Evolutionary conservation across 495 filamentous ascomycete species (phyloP).

Genomic region (Jackrogersella multiformis): DNA sequence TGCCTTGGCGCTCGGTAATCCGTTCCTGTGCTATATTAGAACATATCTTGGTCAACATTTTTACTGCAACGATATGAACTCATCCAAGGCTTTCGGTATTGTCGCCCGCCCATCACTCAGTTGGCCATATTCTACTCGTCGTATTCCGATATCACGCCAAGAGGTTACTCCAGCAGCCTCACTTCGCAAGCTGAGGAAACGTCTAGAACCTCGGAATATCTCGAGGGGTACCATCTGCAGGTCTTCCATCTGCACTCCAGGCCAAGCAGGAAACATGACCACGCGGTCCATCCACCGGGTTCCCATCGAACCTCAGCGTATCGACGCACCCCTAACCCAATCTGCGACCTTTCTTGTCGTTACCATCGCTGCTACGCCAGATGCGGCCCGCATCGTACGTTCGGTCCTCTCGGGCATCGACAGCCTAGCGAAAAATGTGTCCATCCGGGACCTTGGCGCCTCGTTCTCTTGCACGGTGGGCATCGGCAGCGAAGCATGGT

Average conservation of each 20-base stretch:
- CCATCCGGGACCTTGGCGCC: slow-evolving; percentile 60
- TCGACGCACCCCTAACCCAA: slow-evolving; percentile 60
- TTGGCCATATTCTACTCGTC: not conserved
- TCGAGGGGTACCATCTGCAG: not conserved
- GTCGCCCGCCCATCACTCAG: not conserved
- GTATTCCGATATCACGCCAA: not conserved
- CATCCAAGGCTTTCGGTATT: not conserved
- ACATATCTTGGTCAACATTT: not conserved
- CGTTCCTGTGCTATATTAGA: not conserved
- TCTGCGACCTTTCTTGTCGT: slow-evolving; percentile 65
- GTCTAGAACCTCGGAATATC: not conserved
- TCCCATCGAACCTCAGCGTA: slow-evolving; percentile 48
- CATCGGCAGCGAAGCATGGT: slow-evolving; percentile 63
- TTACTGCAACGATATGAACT: slow-evolving; percentile 13
- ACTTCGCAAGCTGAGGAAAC: not conserved
- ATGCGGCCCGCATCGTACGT: slow-evolving; percentile 52
- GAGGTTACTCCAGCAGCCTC: not conserved
- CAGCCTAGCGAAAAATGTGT: slow-evolving; percentile 63
- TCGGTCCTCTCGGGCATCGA: slow-evolving; percentile 56
- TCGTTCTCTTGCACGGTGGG: slow-evolving; percentile 64
- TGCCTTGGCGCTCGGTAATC: not conserved
- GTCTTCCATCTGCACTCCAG: not conserved
- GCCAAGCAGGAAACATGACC: slow-evolving; percentile 21
- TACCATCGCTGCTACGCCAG: slow-evolving; percentile 43
- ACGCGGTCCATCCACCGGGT: slow-evolving; percentile 15